Conservation (phyloP, 2,329 filamentous ascomycete species). For the Herpotrichia juniperi region DNA sequence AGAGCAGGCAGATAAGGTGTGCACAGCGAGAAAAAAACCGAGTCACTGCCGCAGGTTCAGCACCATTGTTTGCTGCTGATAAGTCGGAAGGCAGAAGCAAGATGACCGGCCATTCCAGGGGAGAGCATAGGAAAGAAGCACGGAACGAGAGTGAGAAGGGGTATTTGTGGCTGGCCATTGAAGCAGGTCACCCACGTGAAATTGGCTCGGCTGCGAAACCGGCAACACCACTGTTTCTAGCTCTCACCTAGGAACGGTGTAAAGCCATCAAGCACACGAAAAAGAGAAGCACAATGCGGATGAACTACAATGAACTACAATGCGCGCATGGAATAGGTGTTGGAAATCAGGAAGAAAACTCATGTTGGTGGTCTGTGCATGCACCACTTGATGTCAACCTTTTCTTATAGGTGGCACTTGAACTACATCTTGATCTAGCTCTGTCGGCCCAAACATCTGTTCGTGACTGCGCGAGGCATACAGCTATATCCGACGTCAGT, state of each 20-base stretch:
- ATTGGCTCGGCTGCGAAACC: slow-evolving; percentile 29
- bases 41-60: slow-evolving; percentile 30
- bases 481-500: slow-evolving; percentile 37
- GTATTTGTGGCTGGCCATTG: slow-evolving; percentile 33
- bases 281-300: slow-evolving; percentile 66
- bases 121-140: slow-evolving; percentile 28
- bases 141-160: slow-evolving; percentile 27
- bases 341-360: too few species aligned
- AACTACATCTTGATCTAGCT: neutral
- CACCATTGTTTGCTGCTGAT: slow-evolving; percentile 22
- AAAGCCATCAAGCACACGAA: too few species aligned
- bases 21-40: slow-evolving; percentile 21
- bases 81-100: slow-evolving; percentile 19
- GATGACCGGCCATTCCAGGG: slow-evolving; percentile 20
- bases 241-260: too few species aligned
- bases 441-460: slow-evolving; percentile 34
- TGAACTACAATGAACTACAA: neutral
- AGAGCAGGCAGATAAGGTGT: slow-evolving; percentile 31
- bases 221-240: slow-evolving; percentile 56
- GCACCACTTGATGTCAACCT: slow-evolving; percentile 1
- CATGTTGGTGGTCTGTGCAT: neutral
- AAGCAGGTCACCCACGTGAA: slow-evolving; percentile 37
- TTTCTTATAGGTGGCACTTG: too few species aligned
- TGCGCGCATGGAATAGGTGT: too few species aligned
- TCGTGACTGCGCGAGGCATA: slow-evolving; percentile 48